Evolutionary conservation across 805 yeast species (phyloP), one percentile per base, ranked within the genome.

Genomic region (Scheffersomyces coipomensis): DNA sequence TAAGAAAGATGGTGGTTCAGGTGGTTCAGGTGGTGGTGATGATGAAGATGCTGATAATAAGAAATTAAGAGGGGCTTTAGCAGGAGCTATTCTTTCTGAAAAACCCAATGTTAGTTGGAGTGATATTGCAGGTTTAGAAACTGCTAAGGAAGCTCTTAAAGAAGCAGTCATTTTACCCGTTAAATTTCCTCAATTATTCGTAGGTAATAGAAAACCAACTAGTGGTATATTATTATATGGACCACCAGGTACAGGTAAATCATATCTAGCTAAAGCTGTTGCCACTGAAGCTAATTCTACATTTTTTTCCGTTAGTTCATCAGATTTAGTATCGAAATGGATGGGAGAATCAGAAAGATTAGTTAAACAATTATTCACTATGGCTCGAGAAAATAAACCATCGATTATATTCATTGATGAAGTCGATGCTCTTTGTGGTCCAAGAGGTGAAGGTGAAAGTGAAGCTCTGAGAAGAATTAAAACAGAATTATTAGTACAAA

Each of bases 201-300:
- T 85, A 8, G 99, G 99, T 1, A 91, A 88, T 59, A 77, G 99
- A 46, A 87, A 88, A 56, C 99, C 99, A 1, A 82, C 91, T 2
- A 73, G 87, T 5, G 99, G 99, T 33, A 91, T 93, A 34, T 64
- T 93, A 34, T 67, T 93, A 17, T 66, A 62, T 41, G 75, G 75
- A 0, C 75, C 75, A 9, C 99, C 99, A 2, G 99, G 99, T 55
- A 93, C 99, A 0, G 99, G 99, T 73, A 93, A 93, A 57, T 91
- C 98, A 2, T 93, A 83, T 56, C 69, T 93, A 43, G 99, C 99
- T 9, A 93, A 93, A 60, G 99, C 99, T 0, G 98, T 93, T 7
- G 99, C 99, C 19, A 93, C 99, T 0, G 99, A 93, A 55, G 97
- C 98, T 35, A 89, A 91, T 60, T 88, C 97, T 0, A 93, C 99